A percentile compares a stretch with the other conserved stretches of the same genome.
phyloP scores from a whole-genome alignment of 495 filamentous ascomycete species.

The Penicillium maclennaniae region DNA sequence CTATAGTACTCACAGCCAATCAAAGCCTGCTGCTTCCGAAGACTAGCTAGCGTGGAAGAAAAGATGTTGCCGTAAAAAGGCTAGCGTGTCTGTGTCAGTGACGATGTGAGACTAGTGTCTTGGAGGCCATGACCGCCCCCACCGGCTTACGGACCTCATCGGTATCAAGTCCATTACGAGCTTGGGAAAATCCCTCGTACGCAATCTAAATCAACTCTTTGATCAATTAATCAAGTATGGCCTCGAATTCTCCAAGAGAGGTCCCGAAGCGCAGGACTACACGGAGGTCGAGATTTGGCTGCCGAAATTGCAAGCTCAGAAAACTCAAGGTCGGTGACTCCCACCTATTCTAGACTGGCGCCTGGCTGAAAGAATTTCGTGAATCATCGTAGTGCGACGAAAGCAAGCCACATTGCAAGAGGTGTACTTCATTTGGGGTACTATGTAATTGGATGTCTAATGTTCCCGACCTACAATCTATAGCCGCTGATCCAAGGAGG shows the following conservation, averaged over 20 bases:
- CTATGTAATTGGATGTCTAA: slow-evolving; percentile 41
- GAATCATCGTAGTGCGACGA: slow-evolving; percentile 41
- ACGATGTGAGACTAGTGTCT: neutral
- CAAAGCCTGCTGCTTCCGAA: slow-evolving; percentile 24
- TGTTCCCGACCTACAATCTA: slow-evolving; percentile 36
- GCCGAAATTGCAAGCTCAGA: slow-evolving; percentile 49
- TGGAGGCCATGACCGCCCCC: neutral
- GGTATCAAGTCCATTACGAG: neutral
- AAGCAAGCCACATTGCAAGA: slow-evolving; percentile 40
- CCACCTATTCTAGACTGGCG: slow-evolving; percentile 1
- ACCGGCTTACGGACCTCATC: slow-evolving; percentile 1
- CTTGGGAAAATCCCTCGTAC: slow-evolving; percentile 12
- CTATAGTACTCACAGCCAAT: slow-evolving; percentile 21
- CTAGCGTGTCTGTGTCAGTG: slow-evolving; percentile 13
- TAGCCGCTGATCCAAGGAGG: slow-evolving; percentile 20
- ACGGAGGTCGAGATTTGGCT: slow-evolving; percentile 42
- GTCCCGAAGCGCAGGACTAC: slow-evolving; percentile 3
- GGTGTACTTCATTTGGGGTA: slow-evolving; percentile 41
- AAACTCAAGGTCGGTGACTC: slow-evolving; percentile 42
- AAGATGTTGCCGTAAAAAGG: slow-evolving; percentile 13
- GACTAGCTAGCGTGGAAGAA: slow-evolving; percentile 20
- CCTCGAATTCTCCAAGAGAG: slow-evolving; percentile 14
- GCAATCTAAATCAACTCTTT: slow-evolving; percentile 3
- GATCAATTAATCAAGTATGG: slow-evolving; percentile 10
- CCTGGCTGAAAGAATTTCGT: slow-evolving; percentile 9